These are phyloP conservation scores for Geotrichum armillariae DNA, from an alignment of 1,139 yeast species.

Conservation along the genomic window DNA sequence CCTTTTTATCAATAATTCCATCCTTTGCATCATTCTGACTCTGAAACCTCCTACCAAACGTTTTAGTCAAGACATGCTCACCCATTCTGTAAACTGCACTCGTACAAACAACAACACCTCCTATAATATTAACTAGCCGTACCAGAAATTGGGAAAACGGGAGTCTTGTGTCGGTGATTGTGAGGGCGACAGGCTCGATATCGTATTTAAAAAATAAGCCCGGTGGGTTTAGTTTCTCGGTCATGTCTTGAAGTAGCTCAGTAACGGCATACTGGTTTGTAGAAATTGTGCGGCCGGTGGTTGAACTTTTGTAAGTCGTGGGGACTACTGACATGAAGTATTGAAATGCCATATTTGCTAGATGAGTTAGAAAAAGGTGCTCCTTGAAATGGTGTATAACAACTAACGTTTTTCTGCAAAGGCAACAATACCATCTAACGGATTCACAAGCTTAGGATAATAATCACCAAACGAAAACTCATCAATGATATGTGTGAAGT, in stretches of 20 bases:
- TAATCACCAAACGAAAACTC: slow-evolving; percentile 92
- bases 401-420: slow-evolving; percentile 41
- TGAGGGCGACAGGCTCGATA: slow-evolving; percentile 80
- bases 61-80: slow-evolving; percentile 37
- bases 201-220: slow-evolving; percentile 85
- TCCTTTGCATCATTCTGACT: slow-evolving; percentile 16
- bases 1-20: slow-evolving; percentile 19
- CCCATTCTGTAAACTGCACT: slow-evolving; percentile 40
- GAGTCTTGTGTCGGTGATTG: slow-evolving; percentile 67
- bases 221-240: slow-evolving; percentile 45
- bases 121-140: slow-evolving; percentile 75
- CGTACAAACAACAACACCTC: slow-evolving; percentile 60
- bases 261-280: slow-evolving; percentile 88
- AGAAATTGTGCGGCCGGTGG: slow-evolving; percentile 65
- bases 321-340: slow-evolving; percentile 85
- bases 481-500: slow-evolving; percentile 80
- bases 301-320: slow-evolving; percentile 60
- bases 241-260: slow-evolving; percentile 43
- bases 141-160: slow-evolving; percentile 78
- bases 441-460: slow-evolving; percentile 82
- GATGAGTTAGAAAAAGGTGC: slow-evolving; percentile 9
- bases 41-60: slow-evolving; percentile 13
- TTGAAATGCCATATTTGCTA: slow-evolving; percentile 38
- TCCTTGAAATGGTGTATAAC: slow-evolving; percentile 5
- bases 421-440: slow-evolving; percentile 59